Base-by-base conservation (phyloP, 2,329 filamentous ascomycete genomes). In the Diplodia seriata region DNA sequence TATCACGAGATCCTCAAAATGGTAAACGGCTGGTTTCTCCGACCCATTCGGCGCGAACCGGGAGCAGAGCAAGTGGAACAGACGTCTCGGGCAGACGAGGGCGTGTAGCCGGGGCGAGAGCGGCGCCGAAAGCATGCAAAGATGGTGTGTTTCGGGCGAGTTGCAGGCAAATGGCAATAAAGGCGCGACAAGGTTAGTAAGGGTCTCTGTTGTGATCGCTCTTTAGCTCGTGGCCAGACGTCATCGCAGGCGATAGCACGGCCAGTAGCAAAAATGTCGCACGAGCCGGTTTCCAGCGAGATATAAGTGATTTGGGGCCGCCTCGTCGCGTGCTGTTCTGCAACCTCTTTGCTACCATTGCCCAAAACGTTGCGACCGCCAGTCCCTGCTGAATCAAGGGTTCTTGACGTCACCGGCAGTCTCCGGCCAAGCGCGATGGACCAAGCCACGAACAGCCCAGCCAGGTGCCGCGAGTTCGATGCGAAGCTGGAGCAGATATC, bases 381-480 rank as follows among this genome's bases (percentile, higher is more conserved):
- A 2, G 23, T n/a, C 9, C 20, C 23, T 62, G 2, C 40, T 33
- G 5, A 20, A 47, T 6, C n/a, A 15, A 59, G 23, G 11, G 23
- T 59, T 38, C 57, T 29, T 50, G 40, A 62, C 57, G 57, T 50
- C 57, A 62, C 29, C n/a, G 43, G 43, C n/a, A 56, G 54, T 20
- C 51, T 12, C 23, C n/a, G 11, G 56, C 18, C 43, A 33, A 26
- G 4, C 63, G 40, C 7, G 12, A 66, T 66, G 50, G 50, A 66
- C 23, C 50, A 56, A 18, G 29, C 11, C 63, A 56, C 33, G n/a
- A 47, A 18, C 43, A 50, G 50, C 59, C 26, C 59, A 18, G 31
- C 20, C 14, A 36, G 47, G 23, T 50, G 50, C 29, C 43, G 59
- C 18, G 59, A 63, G n/a, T 51, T 63, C 6, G 43, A 63, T 15